Percentiles rank a stretch among this genome's conserved stretches.
Evolutionary conservation across 2,329 filamentous ascomycete species (phyloP).

Genomic region (Dactylellina sp.): DNA sequence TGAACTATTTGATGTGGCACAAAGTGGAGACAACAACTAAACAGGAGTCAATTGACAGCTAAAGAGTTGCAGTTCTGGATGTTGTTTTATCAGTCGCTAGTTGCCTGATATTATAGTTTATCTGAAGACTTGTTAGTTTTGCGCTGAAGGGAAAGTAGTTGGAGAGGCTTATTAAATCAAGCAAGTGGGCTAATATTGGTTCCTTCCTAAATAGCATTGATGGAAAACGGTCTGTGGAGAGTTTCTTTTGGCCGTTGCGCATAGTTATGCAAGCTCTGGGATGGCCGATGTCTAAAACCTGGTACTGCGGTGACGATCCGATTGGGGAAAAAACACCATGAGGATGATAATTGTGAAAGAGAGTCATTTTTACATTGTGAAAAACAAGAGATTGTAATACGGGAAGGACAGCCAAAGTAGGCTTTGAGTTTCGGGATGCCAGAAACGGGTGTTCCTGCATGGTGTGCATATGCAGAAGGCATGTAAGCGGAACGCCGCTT

Average conservation of each 20-base stretch:
- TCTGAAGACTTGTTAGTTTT: conserved; percentile 16
- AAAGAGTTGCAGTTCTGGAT: conserved; percentile 10
- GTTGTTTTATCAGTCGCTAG: neutral
- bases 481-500: conserved; percentile 52
- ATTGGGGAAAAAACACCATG: conserved; percentile 25
- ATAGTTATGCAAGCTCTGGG: conserved; percentile 42
- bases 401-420: conserved; percentile 5
- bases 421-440: conserved; percentile 36
- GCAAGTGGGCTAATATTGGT: conserved; percentile 36
- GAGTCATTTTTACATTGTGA: conserved; percentile 19
- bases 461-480: conserved; percentile 53
- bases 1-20: conserved; percentile 21
- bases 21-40: conserved; percentile 2
- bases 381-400: conserved; percentile 13
- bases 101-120: conserved; percentile 32
- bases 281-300: conserved; percentile 54
- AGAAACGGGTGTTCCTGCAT: conserved; percentile 54
- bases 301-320: conserved; percentile 51
- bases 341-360: neutral
- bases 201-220: conserved; percentile 47
- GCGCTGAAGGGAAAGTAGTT: conserved; percentile 14
- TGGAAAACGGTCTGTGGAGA: conserved; percentile 38
- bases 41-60: conserved; percentile 3
- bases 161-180: conserved; percentile 25
- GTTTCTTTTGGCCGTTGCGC: conserved; percentile 31